These are phyloP conservation scores for Solanum chmielewskii DNA, from an alignment of 257 asterid species.

Conservation along the genomic window DNA sequence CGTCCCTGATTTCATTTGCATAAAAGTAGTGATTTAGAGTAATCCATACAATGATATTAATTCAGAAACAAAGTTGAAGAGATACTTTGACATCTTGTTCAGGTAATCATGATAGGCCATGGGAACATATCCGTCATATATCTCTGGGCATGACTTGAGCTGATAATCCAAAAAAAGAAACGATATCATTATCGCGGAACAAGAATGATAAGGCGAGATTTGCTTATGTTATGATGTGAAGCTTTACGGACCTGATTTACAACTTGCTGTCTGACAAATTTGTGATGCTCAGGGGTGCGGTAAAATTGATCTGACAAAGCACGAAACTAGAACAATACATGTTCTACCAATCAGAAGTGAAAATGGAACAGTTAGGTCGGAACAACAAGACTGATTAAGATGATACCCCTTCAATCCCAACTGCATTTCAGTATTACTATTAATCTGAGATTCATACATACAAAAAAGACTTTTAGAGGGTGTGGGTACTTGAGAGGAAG, in stretches of 20 bases:
- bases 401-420: neutral
- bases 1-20: conserved; percentile 41
- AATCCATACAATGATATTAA: conserved; percentile 8
- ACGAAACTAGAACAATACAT: conserved; percentile 47
- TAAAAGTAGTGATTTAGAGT: neutral
- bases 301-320: conserved; percentile 93
- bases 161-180: conserved; percentile 24
- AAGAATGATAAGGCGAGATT: neutral
- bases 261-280: conserved; percentile 81
- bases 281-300: conserved; percentile 87
- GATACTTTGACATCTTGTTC: conserved; percentile 79
- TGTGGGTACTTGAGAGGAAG: neutral
- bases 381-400: neutral
- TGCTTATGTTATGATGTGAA: neutral
- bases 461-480: neutral
- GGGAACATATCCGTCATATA: conserved; percentile 86
- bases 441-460: neutral
- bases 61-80: conserved; percentile 3
- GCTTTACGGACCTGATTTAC: conserved; percentile 64
- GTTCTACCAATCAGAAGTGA: neutral
- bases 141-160: conserved; percentile 73
- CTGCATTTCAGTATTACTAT: neutral
- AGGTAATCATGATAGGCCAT: conserved; percentile 77
- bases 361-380: neutral
- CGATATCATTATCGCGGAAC: conserved; percentile 5